Percentiles rank a stretch among this genome's conserved stretches.
phyloP scores from a whole-genome alignment of 2,329 filamentous ascomycete genomes.

The Cladophialophora exuberans region DNA sequence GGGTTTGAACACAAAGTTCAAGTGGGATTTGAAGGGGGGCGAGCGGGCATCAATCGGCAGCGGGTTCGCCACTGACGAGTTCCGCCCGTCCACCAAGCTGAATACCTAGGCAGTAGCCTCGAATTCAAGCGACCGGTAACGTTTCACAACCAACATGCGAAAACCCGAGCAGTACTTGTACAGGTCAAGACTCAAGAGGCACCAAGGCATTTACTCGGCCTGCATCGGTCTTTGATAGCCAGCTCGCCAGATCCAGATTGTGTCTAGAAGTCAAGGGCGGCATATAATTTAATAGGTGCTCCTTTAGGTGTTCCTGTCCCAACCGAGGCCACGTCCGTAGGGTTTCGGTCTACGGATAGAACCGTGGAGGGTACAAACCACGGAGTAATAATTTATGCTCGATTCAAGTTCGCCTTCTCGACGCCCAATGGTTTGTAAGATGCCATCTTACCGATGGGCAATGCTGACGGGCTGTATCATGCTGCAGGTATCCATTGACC shows the following conservation, averaged over 20 bases:
- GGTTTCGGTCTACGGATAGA: conserved; percentile 6
- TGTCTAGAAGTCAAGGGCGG: neutral
- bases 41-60: neutral
- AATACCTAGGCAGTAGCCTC: neutral
- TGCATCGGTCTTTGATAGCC: neutral
- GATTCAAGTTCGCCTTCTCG: too few relatives aligned
- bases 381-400: too few relatives aligned
- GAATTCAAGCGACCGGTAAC: conserved; percentile 13
- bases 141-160: conserved; percentile 21
- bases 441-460: conserved; percentile 3
- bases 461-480: conserved; percentile 10
- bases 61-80: conserved; percentile 13
- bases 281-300: neutral
- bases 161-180: neutral
- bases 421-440: conserved; percentile 2
- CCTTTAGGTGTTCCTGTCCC: neutral
- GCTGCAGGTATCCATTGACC: conserved; percentile 2
- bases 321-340: neutral
- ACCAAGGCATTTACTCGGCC: neutral
- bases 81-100: neutral
- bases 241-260: neutral
- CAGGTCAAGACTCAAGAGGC: neutral
- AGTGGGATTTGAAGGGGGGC: neutral
- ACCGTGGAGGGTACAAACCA: neutral
- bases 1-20: neutral